A percentile compares a stretch with the other conserved stretches of the same genome.
phyloP scores from a whole-genome alignment of 345 rosid species.

The Salix udensis region DNA sequence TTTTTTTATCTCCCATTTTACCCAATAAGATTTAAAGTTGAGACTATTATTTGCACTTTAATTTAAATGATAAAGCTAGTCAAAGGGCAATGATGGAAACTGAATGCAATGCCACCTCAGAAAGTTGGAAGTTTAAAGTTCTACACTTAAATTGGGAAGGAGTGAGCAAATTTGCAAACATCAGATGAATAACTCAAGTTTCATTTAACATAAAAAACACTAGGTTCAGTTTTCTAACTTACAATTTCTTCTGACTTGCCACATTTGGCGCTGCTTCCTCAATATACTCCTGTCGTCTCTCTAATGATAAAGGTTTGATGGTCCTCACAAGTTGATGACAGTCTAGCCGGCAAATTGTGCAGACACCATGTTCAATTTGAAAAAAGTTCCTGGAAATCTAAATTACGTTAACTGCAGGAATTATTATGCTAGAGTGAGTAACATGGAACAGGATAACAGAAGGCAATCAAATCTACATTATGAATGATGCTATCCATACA shows the following conservation, averaged over 20 bases:
- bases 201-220: background rate
- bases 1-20: no score
- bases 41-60: no score
- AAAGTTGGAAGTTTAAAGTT: no score
- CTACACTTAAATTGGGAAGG: background rate
- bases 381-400: slow-evolving; percentile 74
- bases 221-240: slow-evolving; percentile 24
- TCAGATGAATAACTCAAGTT: background rate
- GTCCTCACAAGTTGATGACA: slow-evolving; percentile 76
- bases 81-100: no score
- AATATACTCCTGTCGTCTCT: slow-evolving; percentile 52
- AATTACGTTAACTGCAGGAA: background rate
- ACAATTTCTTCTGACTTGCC: slow-evolving; percentile 62
- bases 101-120: no score
- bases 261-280: slow-evolving; percentile 63
- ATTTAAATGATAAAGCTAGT: no score
- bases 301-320: slow-evolving; percentile 65
- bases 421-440: background rate
- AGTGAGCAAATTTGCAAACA: background rate
- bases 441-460: background rate
- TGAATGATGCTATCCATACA: background rate
- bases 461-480: background rate
- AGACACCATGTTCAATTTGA: slow-evolving; percentile 73
- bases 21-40: no score
- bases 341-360: slow-evolving; percentile 77